These are phyloP conservation scores for Ensete glaucum DNA, from an alignment of 176 grass and related monocot species.

Conservation along the genomic window DNA sequence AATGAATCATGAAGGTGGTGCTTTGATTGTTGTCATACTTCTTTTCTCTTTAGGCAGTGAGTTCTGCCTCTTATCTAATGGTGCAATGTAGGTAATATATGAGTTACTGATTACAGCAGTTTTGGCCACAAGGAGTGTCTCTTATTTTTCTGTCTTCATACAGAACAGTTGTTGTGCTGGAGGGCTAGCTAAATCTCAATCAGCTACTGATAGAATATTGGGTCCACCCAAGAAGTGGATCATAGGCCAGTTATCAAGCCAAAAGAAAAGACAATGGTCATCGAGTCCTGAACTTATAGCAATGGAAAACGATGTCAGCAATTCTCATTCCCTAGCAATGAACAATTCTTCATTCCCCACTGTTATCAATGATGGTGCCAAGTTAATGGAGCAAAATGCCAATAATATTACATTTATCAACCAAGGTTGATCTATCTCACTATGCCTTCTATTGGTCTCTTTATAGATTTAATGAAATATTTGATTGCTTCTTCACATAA, in stretches of 20 bases:
- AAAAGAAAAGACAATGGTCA: conserved; percentile 10
- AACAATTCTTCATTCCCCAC: background rate
- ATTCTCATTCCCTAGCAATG: background rate
- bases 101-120: background rate
- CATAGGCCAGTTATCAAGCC: background rate
- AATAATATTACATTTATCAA: background rate
- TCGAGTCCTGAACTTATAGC: background rate
- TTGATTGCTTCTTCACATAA: too few relatives aligned
- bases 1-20: too few relatives aligned
- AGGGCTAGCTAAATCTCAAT: conserved; percentile 3
- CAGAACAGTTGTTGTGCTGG: conserved; percentile 18
- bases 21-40: background rate
- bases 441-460: background rate
- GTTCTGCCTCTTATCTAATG: background rate
- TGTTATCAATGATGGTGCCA: background rate
- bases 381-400: background rate
- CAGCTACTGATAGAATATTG: background rate
- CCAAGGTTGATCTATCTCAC: conserved; percentile 4
- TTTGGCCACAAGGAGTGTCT: background rate
- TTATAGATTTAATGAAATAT: too few relatives aligned
- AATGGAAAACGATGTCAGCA: conserved; percentile 9
- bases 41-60: background rate
- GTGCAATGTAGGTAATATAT: background rate
- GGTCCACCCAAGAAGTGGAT: background rate
- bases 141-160: background rate